Percentiles rank a stretch among this genome's conserved stretches.
Evolutionary conservation across 75 land plant genomes (phyloP).

Genomic region (Pinus tabuliformis): DNA sequence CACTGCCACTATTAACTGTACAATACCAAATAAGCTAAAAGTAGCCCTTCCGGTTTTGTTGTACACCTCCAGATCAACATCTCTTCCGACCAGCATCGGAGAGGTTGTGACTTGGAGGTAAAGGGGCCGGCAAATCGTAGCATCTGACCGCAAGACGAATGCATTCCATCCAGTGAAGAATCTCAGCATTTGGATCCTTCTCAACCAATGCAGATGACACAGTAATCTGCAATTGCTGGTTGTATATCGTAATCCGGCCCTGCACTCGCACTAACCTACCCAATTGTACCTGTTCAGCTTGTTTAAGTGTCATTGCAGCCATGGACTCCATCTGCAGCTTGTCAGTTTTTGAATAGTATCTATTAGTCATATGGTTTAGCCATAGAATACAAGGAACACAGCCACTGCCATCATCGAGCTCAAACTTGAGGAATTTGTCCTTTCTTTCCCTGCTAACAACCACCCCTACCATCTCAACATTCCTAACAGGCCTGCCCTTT

Average conservation of each 20-base stretch:
- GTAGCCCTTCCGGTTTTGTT: no score
- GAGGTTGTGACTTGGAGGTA: background rate
- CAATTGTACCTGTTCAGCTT: conserved; percentile 28
- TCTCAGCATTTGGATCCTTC: conserved; percentile 81
- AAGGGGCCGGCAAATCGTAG: conserved; percentile 15
- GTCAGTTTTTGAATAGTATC: conserved; percentile 14
- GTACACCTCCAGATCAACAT: no score
- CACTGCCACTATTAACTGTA: no score
- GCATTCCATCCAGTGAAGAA: conserved; percentile 87
- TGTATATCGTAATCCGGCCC: conserved; percentile 51
- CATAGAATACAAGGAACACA: conserved; percentile 69
- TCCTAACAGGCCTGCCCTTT: conserved; percentile 33
- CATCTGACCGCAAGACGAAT: conserved; percentile 43
- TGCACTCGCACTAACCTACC: conserved; percentile 64
- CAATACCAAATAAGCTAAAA: no score
- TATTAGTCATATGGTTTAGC: conserved; percentile 37
- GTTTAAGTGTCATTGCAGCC: conserved; percentile 22
- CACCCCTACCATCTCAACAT: conserved; percentile 53
- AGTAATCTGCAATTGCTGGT: conserved; percentile 57
- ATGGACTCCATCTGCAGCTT: conserved; percentile 22
- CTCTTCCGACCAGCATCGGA: no score
- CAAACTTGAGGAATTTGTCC: conserved; percentile 53
- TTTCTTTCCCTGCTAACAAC: conserved; percentile 51
- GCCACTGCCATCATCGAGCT: conserved; percentile 85
- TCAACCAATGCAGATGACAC: conserved; percentile 67